Percentiles rank a stretch among this genome's conserved stretches.
Conservation (phyloP, 108 stramenopile species). For the Fistulifera pelliculosa region DNA sequence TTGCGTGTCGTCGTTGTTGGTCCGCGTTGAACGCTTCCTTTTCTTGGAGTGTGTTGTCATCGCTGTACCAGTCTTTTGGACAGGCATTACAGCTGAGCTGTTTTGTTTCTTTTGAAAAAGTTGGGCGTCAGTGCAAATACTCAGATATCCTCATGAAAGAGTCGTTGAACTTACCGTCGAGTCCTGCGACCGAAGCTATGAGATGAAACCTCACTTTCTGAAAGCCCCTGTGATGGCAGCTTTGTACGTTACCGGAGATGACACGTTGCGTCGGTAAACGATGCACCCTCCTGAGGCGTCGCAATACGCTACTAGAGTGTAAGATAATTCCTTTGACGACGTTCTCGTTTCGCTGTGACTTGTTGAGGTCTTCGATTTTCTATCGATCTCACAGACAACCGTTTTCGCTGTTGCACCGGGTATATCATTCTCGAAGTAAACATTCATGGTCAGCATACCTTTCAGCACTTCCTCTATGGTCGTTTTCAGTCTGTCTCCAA, state of each 20-base stretch:
- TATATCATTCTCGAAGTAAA: conserved; percentile 22
- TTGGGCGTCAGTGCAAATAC: too few species aligned
- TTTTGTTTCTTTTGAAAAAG: too few species aligned
- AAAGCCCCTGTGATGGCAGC: conserved; percentile 47
- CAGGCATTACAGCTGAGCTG: too few species aligned
- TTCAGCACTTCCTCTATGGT: conserved; percentile 42
- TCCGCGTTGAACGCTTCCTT: too few species aligned
- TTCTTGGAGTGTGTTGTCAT: too few species aligned
- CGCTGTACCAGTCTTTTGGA: too few species aligned
- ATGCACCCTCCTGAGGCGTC: conserved; percentile 55
- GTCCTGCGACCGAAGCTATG: conserved; percentile 54
- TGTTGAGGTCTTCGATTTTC: neutral
- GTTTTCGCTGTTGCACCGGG: conserved; percentile 14
- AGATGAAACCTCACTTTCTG: conserved; percentile 48
- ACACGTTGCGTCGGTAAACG: conserved; percentile 42
- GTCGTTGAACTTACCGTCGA: conserved; percentile 28
- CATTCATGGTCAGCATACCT: conserved; percentile 41
- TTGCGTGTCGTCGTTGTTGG: too few species aligned
- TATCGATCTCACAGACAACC: conserved; percentile 19
- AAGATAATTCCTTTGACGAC: conserved; percentile 19
- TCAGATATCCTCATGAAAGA: too few species aligned
- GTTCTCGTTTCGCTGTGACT: conserved; percentile 13
- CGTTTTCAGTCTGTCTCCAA: conserved; percentile 42
- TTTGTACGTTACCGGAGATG: conserved; percentile 19
- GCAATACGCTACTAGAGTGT: conserved; percentile 61